phyloP scores from a whole-genome alignment of 2,329 filamentous ascomycete species.

The Hyphodiscus sp. region DNA sequence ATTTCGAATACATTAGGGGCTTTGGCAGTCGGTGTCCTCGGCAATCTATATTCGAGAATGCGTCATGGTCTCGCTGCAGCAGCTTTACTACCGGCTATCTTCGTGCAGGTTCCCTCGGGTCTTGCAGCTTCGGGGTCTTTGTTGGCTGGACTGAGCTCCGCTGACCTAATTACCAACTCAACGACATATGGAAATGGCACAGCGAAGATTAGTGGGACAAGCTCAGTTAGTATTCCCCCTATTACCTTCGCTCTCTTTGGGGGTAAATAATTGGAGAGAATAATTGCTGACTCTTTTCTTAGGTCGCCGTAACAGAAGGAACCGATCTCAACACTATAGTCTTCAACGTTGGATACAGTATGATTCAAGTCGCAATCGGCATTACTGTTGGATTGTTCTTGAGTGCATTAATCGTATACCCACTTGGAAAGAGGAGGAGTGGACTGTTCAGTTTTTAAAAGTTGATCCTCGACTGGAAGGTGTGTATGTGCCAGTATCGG shows the following conservation, averaged over 20 bases:
- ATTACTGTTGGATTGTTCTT: constrained; percentile 37
- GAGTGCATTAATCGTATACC: constrained; percentile 35
- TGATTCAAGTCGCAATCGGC: constrained; percentile 38
- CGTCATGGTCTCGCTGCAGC: constrained; percentile 66
- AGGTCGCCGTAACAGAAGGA: constrained; percentile 17
- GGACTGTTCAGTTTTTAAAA: constrained; percentile 35
- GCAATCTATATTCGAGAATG: constrained; percentile 66
- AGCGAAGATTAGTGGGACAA: constrained; percentile 22
- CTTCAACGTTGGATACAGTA: constrained; percentile 34
- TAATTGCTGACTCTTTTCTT: constrained; percentile 8
- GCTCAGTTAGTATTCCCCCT: constrained; percentile 17
- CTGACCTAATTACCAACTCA: constrained; percentile 44
- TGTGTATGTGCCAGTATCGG: not conserved
- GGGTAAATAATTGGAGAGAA: not conserved
- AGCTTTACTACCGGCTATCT: constrained; percentile 81
- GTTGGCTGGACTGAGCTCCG: constrained; percentile 49
- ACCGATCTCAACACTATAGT: constrained; percentile 32
- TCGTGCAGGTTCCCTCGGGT: constrained; percentile 59
- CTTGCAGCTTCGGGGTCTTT: constrained; percentile 55
- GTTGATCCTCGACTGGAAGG: not conserved
- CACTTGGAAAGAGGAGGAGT: constrained; percentile 35
- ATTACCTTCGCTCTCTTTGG: constrained; percentile 1
- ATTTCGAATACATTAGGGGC: constrained; percentile 73
- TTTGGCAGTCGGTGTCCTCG: constrained; percentile 67
- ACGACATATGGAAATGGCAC: constrained; percentile 26